A percentile compares a stretch with the other conserved stretches of the same genome.
These are phyloP conservation scores for Podaxis sp. DNA, from an alignment of 768 basidiomycete genomes.

Conservation along the genomic window DNA sequence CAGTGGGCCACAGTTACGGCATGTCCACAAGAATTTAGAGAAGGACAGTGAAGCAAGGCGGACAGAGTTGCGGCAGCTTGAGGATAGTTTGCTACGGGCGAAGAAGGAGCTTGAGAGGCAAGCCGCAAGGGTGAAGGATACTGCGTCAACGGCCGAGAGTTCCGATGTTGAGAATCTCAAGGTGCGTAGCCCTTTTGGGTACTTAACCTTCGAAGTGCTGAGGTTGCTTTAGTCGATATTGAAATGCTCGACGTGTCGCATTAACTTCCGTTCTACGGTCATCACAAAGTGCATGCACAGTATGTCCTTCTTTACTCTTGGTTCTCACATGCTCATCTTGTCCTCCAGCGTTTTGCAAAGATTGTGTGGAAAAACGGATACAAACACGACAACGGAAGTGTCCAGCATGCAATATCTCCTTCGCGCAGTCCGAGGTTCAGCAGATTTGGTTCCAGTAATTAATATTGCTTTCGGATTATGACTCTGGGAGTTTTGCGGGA, in stretches of 20 bases:
- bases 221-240: constrained; percentile 60
- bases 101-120: constrained; percentile 35
- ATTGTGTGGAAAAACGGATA: constrained; percentile 85
- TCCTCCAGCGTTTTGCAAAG: constrained; percentile 77
- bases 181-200: not conserved
- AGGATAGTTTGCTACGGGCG: constrained; percentile 47
- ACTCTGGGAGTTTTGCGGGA: constrained; percentile 19
- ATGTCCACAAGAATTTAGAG: constrained; percentile 35
- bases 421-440: constrained; percentile 80
- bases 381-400: constrained; percentile 91
- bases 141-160: not conserved
- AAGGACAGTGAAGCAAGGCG: constrained; percentile 29
- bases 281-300: constrained; percentile 92
- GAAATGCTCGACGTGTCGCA: constrained; percentile 86
- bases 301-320: constrained; percentile 41
- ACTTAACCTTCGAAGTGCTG: not conserved
- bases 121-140: constrained; percentile 5
- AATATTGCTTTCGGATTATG: constrained; percentile 13
- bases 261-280: constrained; percentile 73
- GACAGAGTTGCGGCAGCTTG: constrained; percentile 38
- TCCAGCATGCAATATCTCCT: constrained; percentile 80
- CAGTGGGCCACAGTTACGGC: constrained; percentile 10
- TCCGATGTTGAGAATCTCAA: constrained; percentile 14
- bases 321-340: not conserved
- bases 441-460: constrained; percentile 47